Conservation (phyloP, 192 early-diverging fungal species). For the Coemansia sp. region DNA sequence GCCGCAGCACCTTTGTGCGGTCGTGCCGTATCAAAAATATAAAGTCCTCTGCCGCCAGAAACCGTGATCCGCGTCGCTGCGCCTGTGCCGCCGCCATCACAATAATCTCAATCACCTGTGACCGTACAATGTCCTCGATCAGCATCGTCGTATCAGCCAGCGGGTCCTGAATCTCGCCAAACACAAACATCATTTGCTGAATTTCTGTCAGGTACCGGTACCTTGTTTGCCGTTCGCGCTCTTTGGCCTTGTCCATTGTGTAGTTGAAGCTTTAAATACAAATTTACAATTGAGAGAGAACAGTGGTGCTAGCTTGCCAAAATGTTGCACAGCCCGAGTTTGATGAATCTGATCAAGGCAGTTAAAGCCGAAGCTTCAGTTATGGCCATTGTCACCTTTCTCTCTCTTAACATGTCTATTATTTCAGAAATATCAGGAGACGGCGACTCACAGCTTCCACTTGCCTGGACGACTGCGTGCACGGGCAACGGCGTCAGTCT, state of each 20-base stretch:
- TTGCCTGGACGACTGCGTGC: conserved; percentile 30
- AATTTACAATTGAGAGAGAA: background rate
- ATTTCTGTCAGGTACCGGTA: conserved; percentile 75
- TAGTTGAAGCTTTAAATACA: background rate
- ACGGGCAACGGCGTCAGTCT: conserved; percentile 19
- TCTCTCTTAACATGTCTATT: conserved; percentile 17
- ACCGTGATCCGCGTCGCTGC: conserved; percentile 73
- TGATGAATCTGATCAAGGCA: no score
- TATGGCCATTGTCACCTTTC: background rate
- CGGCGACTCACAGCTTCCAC: conserved; percentile 18
- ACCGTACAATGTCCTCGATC: conserved; percentile 93
- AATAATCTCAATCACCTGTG: conserved; percentile 93
- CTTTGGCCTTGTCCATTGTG: conserved; percentile 27
- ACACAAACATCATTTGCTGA: conserved; percentile 99
- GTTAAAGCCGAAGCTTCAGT: no score
- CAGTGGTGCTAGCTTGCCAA: no score
- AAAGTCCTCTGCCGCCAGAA: conserved; percentile 83
- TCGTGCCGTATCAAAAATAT: conserved; percentile 98
- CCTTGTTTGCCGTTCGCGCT: conserved; percentile 26
- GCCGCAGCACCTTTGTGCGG: conserved; percentile 84
- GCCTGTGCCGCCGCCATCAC: conserved; percentile 86
- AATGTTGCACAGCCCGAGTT: no score
- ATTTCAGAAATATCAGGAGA: conserved; percentile 29
- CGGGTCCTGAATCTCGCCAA: conserved; percentile 91
- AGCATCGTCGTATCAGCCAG: conserved; percentile 81